Base-by-base conservation (phyloP, 208 protist genomes). In the Leishmania martiniquensis region DNA sequence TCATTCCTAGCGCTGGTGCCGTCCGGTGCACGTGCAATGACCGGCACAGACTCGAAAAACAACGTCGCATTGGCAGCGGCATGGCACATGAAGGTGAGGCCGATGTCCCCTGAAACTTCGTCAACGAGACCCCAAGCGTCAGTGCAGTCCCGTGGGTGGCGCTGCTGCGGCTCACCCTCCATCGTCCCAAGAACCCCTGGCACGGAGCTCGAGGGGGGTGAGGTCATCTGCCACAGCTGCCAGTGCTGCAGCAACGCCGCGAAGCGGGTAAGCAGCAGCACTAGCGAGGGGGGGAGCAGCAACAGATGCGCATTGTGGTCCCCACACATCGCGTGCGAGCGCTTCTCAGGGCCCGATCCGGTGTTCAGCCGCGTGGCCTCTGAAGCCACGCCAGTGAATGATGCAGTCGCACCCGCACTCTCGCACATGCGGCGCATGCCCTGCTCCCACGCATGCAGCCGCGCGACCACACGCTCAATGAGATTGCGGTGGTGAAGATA, bases 381-480 rank as follows among this genome's bases (percentile, higher is more conserved):
- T 17, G 52, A 7, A 29, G 49, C 32, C 12, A 29, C 65, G 3
- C 65, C 65, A 10, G 65, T 4, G 39, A 25, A 42, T 10, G 37
- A 17, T 69, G 65, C 65, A 1, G 65, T 49, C 42, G 65, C 37
- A 9, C 65, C 65, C 51, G 42, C 39, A 3, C 42, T 15, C 65
- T 69, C 65, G 65, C 34, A 49, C 22, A 49, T 7, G 42, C 65
- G 68, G 44, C 68, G 70, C 70, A 88, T 81, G 29, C 84, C 72
- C 12, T 87, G 80, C 67, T 80, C 75, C 15, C 72, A 57, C 54
- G 73, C 65, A 10, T 76, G 75, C 72, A 81, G 67, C 51, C 77
- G 76, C 12, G 81, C 77, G 5, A 52, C 32, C 4, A 57, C 32
- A 10, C 59, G 78, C 34, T 68, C 67, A 6, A 71, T 63, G n/a